Evolutionary conservation across 331 rosid species (phyloP).

Genomic region (Arachis monticola): DNA sequence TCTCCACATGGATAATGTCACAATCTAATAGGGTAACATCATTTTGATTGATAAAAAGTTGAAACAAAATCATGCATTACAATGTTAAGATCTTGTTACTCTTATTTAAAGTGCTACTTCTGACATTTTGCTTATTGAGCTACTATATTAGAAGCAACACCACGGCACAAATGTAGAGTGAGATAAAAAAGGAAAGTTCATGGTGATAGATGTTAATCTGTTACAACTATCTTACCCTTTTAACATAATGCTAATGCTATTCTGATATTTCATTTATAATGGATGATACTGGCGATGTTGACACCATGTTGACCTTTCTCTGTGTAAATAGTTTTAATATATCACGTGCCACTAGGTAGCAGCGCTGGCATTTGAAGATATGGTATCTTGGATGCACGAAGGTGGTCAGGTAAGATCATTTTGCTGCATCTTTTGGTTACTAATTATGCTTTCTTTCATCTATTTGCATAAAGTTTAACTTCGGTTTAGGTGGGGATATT

Average conservation of each 20-base stretch:
- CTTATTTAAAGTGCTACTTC: background rate
- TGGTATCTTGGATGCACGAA: conserved; percentile 99
- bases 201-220: conserved; percentile 4
- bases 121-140: conserved; percentile 21
- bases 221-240: conserved; percentile 12
- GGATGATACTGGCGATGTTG: conserved; percentile 52
- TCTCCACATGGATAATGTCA: conserved; percentile 18
- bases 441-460: conserved; percentile 22
- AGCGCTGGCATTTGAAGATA: conserved; percentile 98
- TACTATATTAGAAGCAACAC: conserved; percentile 15
- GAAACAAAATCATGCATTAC: background rate
- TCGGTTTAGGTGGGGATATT: conserved; percentile 89
- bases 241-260: conserved; percentile 27
- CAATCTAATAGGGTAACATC: conserved; percentile 20
- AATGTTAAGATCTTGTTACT: conserved; percentile 8
- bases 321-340: conserved; percentile 89
- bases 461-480: conserved; percentile 38
- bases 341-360: conserved; percentile 99
- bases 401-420: conserved; percentile 92
- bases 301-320: conserved; percentile 66
- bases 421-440: conserved; percentile 20
- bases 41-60: conserved; percentile 10
- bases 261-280: conserved; percentile 36
- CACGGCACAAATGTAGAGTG: conserved; percentile 35
- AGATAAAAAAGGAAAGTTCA: conserved; percentile 17